phyloP scores from a whole-genome alignment of 257 asterid species.

The Plantago major region DNA sequence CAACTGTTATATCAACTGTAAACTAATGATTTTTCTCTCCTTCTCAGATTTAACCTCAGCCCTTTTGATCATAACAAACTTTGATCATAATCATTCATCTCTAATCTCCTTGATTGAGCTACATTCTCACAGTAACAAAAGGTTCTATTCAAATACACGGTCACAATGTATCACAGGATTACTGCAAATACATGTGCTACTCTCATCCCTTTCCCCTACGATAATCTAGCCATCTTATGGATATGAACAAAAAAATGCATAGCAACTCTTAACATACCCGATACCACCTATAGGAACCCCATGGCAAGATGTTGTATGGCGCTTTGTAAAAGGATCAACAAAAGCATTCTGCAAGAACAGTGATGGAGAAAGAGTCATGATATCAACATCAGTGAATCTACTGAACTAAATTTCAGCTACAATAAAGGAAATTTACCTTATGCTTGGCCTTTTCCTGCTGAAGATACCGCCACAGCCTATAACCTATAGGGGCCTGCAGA shows the following conservation, averaged over 20 bases:
- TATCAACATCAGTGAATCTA: slow-evolving; percentile 8
- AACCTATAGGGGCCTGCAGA: slow-evolving; percentile 85
- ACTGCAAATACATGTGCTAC: too few species aligned
- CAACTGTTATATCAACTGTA: too few species aligned
- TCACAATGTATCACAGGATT: too few species aligned
- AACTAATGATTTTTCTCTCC: too few species aligned
- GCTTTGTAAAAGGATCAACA: slow-evolving; percentile 81
- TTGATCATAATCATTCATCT: too few species aligned
- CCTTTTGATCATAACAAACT: too few species aligned
- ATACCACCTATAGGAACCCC: slow-evolving; percentile 98
- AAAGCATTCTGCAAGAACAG: slow-evolving; percentile 57
- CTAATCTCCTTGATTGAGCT: too few species aligned
- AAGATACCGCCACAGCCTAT: slow-evolving; percentile 69
- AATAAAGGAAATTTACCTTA: slow-evolving; percentile 30
- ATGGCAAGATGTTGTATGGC: slow-evolving; percentile 69
- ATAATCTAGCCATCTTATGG: background rate
- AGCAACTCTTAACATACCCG: slow-evolving; percentile 49
- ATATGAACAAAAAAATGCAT: slow-evolving; percentile 12
- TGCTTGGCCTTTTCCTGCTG: slow-evolving; percentile 42
- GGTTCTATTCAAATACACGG: too few species aligned
- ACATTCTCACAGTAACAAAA: too few species aligned
- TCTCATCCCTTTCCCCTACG: too few species aligned
- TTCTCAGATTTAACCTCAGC: too few species aligned
- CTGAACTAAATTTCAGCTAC: slow-evolving; percentile 22
- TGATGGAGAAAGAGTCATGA: slow-evolving; percentile 12